Evolutionary conservation across 306 rosid genomes (phyloP), one percentile per base, ranked within the genome.

Genomic region (Myrica gale): DNA sequence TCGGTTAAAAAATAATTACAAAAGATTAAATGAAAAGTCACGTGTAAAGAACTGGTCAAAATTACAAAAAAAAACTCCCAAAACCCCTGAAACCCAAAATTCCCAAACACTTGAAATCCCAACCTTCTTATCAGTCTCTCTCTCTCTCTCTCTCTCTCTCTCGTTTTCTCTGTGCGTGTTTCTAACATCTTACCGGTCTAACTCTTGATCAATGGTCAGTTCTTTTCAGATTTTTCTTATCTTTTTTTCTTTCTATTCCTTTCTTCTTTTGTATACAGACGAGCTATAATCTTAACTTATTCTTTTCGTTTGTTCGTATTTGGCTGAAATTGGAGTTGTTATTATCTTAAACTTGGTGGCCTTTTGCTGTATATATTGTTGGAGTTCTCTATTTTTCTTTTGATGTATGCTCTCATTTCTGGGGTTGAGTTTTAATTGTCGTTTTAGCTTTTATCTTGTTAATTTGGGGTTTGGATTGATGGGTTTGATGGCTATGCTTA

Each of bases 401-500:
- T 48, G 57, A 32, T 32, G 37, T 32, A 32, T 32, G 37, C 37
- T 32, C 37, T 32, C 37, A 32, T 32, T 32, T 32, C 37, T 32
- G n/a, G 62, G 74, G 8, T 77, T 80, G 75, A 73, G 61, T 76
- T 63, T 67, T 43, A 20, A 58, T 9, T 55, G 63, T 42, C 51
- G 23, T 71, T 69, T 66, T 51, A 48, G 67, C 9, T 17, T 13
- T 52, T 53, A 37, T 71, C 19, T n/a, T 65, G 73, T 15, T 78
- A 23, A 62, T 45, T 76, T 48, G 79, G 74, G 62, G 48, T 79
- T 69, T 79, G 45, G 78, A 47, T 72, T 54, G 53, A 69, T 53
- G 72, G 79, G 69, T 67, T n/a, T n/a, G n/a, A n/a, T n/a, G n/a
- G n/a, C n/a, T 61, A 56, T 78, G 79, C 81, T 70, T 80, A 52